Percentiles rank a stretch among this genome's conserved stretches.
Conservation (phyloP, 2,329 filamentous ascomycete genomes). For the Paecilomyces variotii region DNA sequence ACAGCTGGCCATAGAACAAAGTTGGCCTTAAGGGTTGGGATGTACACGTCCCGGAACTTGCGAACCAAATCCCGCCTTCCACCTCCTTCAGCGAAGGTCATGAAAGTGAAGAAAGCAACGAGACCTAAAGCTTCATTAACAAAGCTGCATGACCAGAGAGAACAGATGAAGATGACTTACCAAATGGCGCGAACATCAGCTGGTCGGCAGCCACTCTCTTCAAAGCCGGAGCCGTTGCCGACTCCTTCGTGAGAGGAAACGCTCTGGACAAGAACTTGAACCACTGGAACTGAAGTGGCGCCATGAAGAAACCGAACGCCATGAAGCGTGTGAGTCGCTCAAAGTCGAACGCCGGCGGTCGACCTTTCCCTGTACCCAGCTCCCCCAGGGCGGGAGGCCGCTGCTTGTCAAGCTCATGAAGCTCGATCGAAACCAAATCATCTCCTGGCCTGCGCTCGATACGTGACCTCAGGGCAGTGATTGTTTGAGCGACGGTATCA, state of each 20-base stretch:
- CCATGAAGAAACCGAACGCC: constrained; percentile 95
- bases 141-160: constrained; percentile 3
- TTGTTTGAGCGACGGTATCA: constrained; percentile 89
- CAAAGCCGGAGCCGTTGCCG: constrained; percentile 66
- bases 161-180: constrained; percentile 35
- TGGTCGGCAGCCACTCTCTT: constrained; percentile 92
- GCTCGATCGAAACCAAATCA: constrained; percentile 75
- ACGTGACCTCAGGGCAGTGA: constrained; percentile 64
- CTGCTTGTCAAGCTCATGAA: constrained; percentile 78
- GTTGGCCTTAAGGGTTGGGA: constrained; percentile 92
- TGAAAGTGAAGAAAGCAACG: constrained; percentile 83
- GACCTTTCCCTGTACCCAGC: constrained; percentile 53
- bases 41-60: constrained; percentile 89
- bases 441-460: constrained; percentile 55
- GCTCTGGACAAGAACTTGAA: constrained; percentile 73
- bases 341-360: constrained; percentile 86
- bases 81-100: constrained; percentile 92
- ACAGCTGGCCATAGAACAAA: constrained; percentile 92
- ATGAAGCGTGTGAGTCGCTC: constrained; percentile 92
- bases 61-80: constrained; percentile 67
- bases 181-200: constrained; percentile 82
- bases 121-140: constrained; percentile 47
- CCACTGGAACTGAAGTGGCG: constrained; percentile 91
- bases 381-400: constrained; percentile 60
- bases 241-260: constrained; percentile 77